A percentile compares a stretch with the other conserved stretches of the same genome.
Evolutionary conservation across 2,329 filamentous ascomycete species (phyloP).

Genomic region (Diaporthe longicolla): DNA sequence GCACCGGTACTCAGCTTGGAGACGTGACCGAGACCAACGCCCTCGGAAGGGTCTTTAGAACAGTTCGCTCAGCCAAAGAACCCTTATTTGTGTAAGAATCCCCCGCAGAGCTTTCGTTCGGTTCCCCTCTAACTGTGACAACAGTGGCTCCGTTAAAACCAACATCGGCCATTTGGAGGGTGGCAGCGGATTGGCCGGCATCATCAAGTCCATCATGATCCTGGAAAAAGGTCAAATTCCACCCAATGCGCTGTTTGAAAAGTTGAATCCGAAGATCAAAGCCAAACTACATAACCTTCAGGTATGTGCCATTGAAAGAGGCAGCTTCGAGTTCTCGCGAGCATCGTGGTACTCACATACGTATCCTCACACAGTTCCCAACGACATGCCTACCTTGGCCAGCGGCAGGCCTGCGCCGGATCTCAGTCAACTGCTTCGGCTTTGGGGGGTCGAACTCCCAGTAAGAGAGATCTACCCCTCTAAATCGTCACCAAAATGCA

Average conservation of each 20-base stretch:
- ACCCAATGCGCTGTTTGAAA: not conserved
- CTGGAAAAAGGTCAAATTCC: not conserved
- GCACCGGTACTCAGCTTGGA: not conserved
- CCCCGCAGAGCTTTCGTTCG: not conserved
- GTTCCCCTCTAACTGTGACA: too few relatives aligned
- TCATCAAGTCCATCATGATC: not conserved
- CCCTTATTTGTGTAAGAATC: slow-evolving; percentile 40
- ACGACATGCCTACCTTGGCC: too few relatives aligned
- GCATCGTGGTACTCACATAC: too few relatives aligned
- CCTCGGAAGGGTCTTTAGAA: slow-evolving; percentile 48
- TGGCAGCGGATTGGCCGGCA: not conserved
- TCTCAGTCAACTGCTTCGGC: too few relatives aligned
- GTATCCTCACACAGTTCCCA: too few relatives aligned
- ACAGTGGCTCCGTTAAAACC: not conserved
- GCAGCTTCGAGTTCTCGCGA: too few relatives aligned
- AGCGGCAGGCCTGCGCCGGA: too few relatives aligned
- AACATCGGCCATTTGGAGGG: slow-evolving; percentile 3
- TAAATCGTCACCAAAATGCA: too few relatives aligned
- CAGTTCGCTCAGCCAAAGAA: slow-evolving; percentile 12
- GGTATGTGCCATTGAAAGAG: not conserved
- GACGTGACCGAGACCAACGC: slow-evolving; percentile 53
- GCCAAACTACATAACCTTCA: not conserved
- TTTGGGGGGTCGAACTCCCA: too few relatives aligned
- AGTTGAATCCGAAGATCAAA: slow-evolving; percentile 1
- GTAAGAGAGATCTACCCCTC: too few relatives aligned